Percentiles rank a stretch among this genome's conserved stretches.
These are phyloP conservation scores for Emergomyces orientalis DNA, from an alignment of 2,329 filamentous ascomycete genomes.

Conservation along the genomic window DNA sequence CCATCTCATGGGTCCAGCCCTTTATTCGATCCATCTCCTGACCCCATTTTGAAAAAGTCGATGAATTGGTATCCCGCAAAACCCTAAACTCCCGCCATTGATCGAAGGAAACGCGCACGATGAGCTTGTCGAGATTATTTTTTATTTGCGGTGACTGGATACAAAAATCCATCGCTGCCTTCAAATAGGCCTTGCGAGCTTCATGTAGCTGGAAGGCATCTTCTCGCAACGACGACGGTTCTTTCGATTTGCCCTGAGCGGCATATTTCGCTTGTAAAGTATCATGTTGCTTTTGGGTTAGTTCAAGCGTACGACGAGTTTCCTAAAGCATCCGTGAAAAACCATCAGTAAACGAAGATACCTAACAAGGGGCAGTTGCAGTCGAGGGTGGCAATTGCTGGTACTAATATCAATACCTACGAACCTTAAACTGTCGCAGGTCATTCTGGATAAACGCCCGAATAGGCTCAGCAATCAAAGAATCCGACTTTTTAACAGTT, in stretches of 20 bases:
- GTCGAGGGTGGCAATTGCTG: no score
- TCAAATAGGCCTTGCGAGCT: conserved; percentile 79
- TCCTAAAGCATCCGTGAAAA: conserved; percentile 41
- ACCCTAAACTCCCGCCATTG: conserved; percentile 79
- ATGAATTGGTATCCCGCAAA: conserved; percentile 55
- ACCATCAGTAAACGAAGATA: conserved; percentile 5
- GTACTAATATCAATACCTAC: not conserved
- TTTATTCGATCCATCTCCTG: conserved; percentile 83
- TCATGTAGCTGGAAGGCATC: conserved; percentile 95
- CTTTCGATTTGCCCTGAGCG: conserved; percentile 82
- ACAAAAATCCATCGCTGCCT: conserved; percentile 88
- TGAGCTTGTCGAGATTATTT: conserved; percentile 70
- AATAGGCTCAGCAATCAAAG: conserved; percentile 70
- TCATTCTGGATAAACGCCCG: conserved; percentile 68
- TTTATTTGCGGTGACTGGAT: conserved; percentile 78
- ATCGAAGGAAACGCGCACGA: conserved; percentile 76
- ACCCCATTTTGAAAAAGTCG: conserved; percentile 56
- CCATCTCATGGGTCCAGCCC: conserved; percentile 92
- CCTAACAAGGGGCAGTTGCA: not conserved
- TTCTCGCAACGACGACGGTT: conserved; percentile 80
- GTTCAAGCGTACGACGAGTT: conserved; percentile 63
- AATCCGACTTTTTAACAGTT: conserved; percentile 68
- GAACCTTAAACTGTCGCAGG: conserved; percentile 66
- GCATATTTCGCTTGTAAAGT: conserved; percentile 71
- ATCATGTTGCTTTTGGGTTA: conserved; percentile 77